Evolutionary conservation across 1,284 basidiomycete species (phyloP).

Genomic region (Anthracocystis walkeri): DNA sequence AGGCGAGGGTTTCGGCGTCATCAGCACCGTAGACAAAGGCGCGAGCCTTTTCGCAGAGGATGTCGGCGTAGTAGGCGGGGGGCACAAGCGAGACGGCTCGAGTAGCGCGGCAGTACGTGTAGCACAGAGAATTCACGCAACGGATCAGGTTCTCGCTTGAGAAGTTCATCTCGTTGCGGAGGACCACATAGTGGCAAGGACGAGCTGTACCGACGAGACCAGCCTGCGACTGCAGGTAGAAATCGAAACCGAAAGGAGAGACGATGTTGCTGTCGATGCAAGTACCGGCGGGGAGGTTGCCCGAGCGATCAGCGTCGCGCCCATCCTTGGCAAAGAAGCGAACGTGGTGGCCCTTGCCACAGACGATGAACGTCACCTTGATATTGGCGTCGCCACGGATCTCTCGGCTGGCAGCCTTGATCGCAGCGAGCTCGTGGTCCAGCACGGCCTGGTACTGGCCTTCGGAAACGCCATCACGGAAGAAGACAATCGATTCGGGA

Average conservation of each 20-base stretch:
- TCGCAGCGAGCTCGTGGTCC: slow-evolving; percentile 69
- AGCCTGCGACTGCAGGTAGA: slow-evolving; percentile 61
- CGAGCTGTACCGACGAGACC: slow-evolving; percentile 69
- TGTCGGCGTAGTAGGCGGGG: slow-evolving; percentile 71
- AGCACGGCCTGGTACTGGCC: slow-evolving; percentile 72
- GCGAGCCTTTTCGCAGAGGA: slow-evolving; percentile 70
- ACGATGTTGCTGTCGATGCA: slow-evolving; percentile 70
- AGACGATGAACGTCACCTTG: slow-evolving; percentile 56
- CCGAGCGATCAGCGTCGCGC: slow-evolving; percentile 67
- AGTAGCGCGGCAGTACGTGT: slow-evolving; percentile 71
- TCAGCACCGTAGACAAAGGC: slow-evolving; percentile 68
- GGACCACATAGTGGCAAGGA: slow-evolving; percentile 71
- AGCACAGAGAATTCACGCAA: slow-evolving; percentile 70
- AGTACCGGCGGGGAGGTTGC: slow-evolving; percentile 71
- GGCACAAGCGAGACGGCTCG: slow-evolving; percentile 70
- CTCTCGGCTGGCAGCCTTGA: slow-evolving; percentile 61
- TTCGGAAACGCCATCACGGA: slow-evolving; percentile 73
- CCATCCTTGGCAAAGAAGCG: slow-evolving; percentile 70
- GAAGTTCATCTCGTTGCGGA: slow-evolving; percentile 69
- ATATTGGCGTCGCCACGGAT: slow-evolving; percentile 68
- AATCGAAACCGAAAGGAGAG: slow-evolving; percentile 72
- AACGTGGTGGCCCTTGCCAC: slow-evolving; percentile 69
- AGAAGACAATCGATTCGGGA: slow-evolving; percentile 70
- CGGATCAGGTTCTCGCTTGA: slow-evolving; percentile 53
- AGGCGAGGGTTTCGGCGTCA: slow-evolving; percentile 17